These are phyloP conservation scores for Blattamonas nauphoetae DNA, from an alignment of 78 protist species.

Conservation along the genomic window DNA sequence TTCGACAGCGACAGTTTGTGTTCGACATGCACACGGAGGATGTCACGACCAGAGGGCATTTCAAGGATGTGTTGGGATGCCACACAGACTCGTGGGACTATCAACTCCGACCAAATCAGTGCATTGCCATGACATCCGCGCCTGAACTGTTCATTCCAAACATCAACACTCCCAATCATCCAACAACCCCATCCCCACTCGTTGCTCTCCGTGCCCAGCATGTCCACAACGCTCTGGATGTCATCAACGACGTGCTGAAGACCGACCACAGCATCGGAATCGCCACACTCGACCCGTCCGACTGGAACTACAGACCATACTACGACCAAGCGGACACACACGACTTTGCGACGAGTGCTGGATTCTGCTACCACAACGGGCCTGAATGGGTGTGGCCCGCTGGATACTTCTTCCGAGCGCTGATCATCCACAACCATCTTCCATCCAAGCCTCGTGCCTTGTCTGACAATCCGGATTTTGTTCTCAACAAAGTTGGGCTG, in stretches of 20 bases:
- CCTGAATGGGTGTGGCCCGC: constrained; percentile 65
- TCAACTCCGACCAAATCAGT: constrained; percentile 72
- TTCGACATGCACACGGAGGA: no score
- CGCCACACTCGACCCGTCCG: constrained; percentile 50
- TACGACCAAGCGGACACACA: constrained; percentile 64
- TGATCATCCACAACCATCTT: neutral
- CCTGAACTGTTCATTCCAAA: constrained; percentile 46
- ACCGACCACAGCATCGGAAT: constrained; percentile 62
- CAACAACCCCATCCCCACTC: neutral
- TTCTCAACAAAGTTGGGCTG: neutral
- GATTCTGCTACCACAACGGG: constrained; percentile 77
- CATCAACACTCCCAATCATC: neutral
- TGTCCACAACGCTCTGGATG: neutral
- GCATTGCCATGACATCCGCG: constrained; percentile 76
- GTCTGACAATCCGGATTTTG: neutral
- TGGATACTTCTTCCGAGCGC: constrained; percentile 51
- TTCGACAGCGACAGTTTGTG: no score
- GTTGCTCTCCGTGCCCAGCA: neutral
- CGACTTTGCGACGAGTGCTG: constrained; percentile 51
- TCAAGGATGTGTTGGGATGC: constrained; percentile 67
- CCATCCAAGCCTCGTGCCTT: neutral
- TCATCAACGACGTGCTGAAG: neutral
- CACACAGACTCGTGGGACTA: constrained; percentile 44
- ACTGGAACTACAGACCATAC: constrained; percentile 54
- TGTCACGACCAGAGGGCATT: constrained; percentile 51